These are phyloP conservation scores for Geranium rotundifolium DNA, from an alignment of 345 rosid genomes.

Conservation along the genomic window DNA sequence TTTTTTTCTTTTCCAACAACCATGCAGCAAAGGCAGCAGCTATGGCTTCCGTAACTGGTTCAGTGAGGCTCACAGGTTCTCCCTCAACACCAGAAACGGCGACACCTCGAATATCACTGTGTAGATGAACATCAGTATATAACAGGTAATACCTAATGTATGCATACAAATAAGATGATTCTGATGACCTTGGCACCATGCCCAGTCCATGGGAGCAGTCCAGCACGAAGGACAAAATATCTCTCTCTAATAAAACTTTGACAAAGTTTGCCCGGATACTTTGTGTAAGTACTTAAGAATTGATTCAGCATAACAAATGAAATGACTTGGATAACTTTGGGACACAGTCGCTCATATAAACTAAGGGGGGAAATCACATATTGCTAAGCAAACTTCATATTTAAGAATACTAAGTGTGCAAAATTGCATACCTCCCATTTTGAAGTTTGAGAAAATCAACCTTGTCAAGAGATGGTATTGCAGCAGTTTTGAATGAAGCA, in stretches of 20 bases:
- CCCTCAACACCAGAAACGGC: conserved; percentile 92
- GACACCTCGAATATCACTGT: conserved; percentile 90
- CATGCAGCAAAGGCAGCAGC: conserved; percentile 90
- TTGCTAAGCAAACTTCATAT: background rate
- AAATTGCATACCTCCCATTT: conserved; percentile 67
- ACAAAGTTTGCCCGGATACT: background rate
- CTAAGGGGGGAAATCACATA: background rate
- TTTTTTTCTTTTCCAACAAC: conserved; percentile 63
- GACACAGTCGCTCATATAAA: background rate
- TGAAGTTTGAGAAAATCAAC: conserved; percentile 79
- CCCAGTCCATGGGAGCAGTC: background rate
- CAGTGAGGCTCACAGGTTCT: conserved; percentile 74
- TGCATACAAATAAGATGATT: background rate
- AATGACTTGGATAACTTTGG: background rate
- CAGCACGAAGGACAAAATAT: background rate
- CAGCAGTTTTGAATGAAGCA: conserved; percentile 35
- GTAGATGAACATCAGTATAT: conserved; percentile 1
- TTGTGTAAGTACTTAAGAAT: background rate
- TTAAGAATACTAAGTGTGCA: background rate
- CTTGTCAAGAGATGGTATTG: conserved; percentile 48
- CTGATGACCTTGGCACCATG: background rate
- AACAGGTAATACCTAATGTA: background rate
- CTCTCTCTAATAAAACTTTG: background rate
- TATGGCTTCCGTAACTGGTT: conserved; percentile 79
- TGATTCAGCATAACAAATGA: background rate